These are phyloP conservation scores for Trichomonas vaginalis DNA, from an alignment of 208 protist species.

Conservation along the genomic window DNA sequence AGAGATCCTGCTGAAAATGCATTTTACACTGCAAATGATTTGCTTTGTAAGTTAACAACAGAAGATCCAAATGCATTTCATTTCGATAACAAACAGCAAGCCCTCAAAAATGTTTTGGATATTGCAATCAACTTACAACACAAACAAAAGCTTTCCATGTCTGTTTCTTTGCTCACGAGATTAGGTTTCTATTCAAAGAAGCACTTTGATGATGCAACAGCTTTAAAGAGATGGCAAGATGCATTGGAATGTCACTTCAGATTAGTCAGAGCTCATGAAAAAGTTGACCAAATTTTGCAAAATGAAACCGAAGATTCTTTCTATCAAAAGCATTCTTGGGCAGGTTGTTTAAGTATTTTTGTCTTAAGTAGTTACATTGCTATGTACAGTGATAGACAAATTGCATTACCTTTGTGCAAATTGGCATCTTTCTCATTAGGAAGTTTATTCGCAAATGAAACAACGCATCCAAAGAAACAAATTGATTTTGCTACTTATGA, in stretches of 20 bases:
- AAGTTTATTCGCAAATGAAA: neutral
- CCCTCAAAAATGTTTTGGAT: neutral
- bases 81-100: neutral
- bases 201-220: neutral
- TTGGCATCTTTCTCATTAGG: neutral
- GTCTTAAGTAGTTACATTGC: neutral
- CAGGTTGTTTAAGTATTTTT: neutral
- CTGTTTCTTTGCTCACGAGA: neutral
- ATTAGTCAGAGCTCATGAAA: neutral
- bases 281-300: neutral
- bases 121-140: neutral
- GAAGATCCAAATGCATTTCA: neutral
- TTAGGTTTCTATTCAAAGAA: neutral
- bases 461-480: neutral
- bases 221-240: neutral
- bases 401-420: neutral
- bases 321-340: conserved; percentile 1
- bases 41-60: neutral
- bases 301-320: neutral
- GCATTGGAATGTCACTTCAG: neutral
- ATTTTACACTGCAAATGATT: neutral
- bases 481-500: neutral
- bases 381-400: neutral
- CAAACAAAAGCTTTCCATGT: neutral
- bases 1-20: neutral